Evolutionary conservation across 2,329 filamentous ascomycete species (phyloP).

Genomic region (Leptographium radiaticola): DNA sequence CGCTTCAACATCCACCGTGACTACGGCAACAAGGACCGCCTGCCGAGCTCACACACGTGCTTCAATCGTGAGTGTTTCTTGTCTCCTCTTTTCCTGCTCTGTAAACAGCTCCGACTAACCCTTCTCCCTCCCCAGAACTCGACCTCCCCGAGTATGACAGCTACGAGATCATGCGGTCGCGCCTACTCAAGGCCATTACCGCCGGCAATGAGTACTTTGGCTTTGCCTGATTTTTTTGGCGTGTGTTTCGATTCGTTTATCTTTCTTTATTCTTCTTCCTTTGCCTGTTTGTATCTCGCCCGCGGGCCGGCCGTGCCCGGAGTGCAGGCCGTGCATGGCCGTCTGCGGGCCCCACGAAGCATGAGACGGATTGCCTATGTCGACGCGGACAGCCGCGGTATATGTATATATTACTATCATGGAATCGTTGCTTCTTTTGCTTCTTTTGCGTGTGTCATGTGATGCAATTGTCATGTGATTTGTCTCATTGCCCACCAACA

Average conservation of each 20-base stretch:
- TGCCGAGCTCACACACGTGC: constrained; percentile 95
- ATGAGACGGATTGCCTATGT: no score
- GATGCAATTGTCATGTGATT: neutral
- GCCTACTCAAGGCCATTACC: constrained; percentile 93
- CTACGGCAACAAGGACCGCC: constrained; percentile 88
- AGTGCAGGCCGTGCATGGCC: constrained; percentile 6
- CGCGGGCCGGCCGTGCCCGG: neutral
- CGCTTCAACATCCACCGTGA: constrained; percentile 98
- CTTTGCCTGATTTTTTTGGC: constrained; percentile 53
- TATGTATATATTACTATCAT: neutral
- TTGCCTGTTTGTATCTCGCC: neutral
- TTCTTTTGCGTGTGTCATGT: neutral
- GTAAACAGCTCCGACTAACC: no score
- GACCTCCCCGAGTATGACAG: constrained; percentile 97
- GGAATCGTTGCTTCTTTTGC: neutral
- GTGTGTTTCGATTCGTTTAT: neutral
- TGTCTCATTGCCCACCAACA: neutral
- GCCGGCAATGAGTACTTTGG: constrained; percentile 95
- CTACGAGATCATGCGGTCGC: constrained; percentile 79
- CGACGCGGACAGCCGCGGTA: neutral
- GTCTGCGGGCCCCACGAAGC: no score
- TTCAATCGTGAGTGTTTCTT: constrained; percentile 76
- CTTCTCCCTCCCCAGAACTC: constrained; percentile 59
- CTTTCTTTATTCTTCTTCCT: neutral
- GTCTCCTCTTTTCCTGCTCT: neutral